A percentile compares a stretch with the other conserved stretches of the same genome.
phyloP scores from a whole-genome alignment of 2,329 filamentous ascomycete genomes.

The Diaporthe capsici region DNA sequence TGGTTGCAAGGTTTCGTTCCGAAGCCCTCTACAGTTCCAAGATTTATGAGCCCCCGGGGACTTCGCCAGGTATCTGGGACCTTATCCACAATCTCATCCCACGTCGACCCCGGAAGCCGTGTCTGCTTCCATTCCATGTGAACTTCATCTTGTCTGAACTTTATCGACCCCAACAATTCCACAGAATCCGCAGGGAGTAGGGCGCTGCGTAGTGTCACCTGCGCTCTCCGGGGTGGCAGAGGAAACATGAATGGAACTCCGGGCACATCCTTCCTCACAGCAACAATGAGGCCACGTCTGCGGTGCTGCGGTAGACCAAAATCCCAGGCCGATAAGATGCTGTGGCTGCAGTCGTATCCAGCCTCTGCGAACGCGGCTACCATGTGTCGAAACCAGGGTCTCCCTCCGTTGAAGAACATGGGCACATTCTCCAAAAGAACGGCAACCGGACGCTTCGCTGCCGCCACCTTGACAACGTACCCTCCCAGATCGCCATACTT shows the following conservation, averaged over 20 bases:
- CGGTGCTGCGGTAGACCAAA: background rate
- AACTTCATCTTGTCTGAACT: background rate
- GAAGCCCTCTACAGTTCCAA: background rate
- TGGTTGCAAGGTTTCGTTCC: accelerated
- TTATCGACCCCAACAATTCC: background rate
- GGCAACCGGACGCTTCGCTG: background rate
- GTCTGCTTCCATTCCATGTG: background rate
- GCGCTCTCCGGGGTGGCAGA: background rate
- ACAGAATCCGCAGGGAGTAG: background rate
- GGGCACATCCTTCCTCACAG: background rate
- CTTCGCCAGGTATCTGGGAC: background rate
- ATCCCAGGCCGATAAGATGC: background rate
- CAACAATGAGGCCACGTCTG: background rate
- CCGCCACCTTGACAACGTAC: background rate
- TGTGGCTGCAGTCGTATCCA: background rate
- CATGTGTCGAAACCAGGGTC: background rate
- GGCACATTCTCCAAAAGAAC: background rate
- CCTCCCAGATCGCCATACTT: background rate
- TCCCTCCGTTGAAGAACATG: background rate
- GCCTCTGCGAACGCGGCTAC: background rate
- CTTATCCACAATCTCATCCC: background rate
- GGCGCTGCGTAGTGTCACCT: background rate
- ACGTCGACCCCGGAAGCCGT: accelerated
- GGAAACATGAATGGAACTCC: background rate
- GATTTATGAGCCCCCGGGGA: background rate